phyloP scores from a whole-genome alignment of 768 basidiomycete species.

The Kwoniella pini region DNA sequence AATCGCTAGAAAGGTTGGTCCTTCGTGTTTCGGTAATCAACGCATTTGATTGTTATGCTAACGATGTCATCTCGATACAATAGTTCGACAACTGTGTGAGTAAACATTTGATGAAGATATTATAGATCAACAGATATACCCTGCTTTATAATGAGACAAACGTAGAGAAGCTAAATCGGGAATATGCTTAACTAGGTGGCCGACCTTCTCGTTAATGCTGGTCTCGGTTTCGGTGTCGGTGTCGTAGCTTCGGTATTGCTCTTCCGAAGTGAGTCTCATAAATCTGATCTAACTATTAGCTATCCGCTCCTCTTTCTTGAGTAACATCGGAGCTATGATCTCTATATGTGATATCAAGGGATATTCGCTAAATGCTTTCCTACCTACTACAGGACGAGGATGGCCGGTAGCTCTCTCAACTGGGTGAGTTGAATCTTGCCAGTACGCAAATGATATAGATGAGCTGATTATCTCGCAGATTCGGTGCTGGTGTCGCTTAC shows the following conservation, averaged over 20 bases:
- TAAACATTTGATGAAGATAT: not conserved
- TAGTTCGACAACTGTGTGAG: constrained; percentile 54
- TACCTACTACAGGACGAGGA: constrained; percentile 45
- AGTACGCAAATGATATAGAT: not conserved
- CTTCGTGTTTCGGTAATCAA: not conserved
- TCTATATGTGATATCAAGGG: too few species aligned
- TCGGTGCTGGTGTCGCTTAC: constrained; percentile 55
- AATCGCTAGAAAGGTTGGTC: constrained; percentile 79
- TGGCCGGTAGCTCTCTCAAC: constrained; percentile 56
- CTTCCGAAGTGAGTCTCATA: constrained; percentile 51
- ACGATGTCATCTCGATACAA: constrained; percentile 11
- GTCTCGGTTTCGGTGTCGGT: constrained; percentile 56
- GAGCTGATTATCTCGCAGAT: constrained; percentile 27
- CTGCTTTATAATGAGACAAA: not conserved
- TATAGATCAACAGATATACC: too few species aligned
- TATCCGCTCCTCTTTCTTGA: too few species aligned
- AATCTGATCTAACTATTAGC: too few species aligned
- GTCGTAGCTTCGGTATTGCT: constrained; percentile 55
- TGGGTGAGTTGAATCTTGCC: constrained; percentile 40
- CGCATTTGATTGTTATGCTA: not conserved
- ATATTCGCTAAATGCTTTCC: too few species aligned
- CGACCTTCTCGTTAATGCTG: constrained; percentile 54
- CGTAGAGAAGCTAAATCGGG: not conserved
- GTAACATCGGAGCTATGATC: too few species aligned
- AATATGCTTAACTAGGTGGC: constrained; percentile 37